Percentiles rank a stretch among this genome's conserved stretches.
Conservation (phyloP, 1,284 basidiomycete genomes). For the Exobasidium cylindrosporum region DNA sequence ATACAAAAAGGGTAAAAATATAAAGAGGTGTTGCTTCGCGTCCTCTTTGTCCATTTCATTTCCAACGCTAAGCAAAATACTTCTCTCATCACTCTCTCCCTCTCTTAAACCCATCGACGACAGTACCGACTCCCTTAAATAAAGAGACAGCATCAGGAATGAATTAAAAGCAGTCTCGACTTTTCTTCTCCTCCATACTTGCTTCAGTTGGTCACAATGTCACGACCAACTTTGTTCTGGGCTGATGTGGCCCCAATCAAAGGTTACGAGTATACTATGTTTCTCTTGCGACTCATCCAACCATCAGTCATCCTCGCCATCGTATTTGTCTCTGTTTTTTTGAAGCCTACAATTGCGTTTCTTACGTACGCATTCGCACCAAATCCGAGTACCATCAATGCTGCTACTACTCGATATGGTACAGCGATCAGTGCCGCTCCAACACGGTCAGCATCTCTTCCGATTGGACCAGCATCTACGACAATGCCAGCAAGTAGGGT, state of each 20-base stretch:
- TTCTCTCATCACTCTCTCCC: no score
- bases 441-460: conserved; percentile 16
- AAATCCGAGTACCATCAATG: conserved; percentile 4
- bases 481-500: conserved; percentile 3
- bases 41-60: no score
- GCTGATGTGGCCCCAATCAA: not conserved
- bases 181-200: no score
- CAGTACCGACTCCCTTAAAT: no score
- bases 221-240: not conserved
- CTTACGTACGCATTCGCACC: conserved; percentile 8
- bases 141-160: no score
- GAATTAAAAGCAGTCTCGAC: no score
- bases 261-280: conserved; percentile 14
- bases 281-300: conserved; percentile 29
- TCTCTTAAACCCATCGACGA: no score
- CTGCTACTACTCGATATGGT: conserved; percentile 16
- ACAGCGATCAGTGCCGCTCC: conserved; percentile 14
- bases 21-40: no score
- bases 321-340: conserved; percentile 24
- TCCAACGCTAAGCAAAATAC: no score
- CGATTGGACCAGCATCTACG: not conserved
- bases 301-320: conserved; percentile 29
- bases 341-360: conserved; percentile 17
- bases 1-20: no score
- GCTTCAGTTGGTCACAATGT: no score